Evolutionary conservation across 805 yeast species (phyloP), one percentile per base, ranked within the genome.

Genomic region (Grigorovia yakushimaensis): DNA sequence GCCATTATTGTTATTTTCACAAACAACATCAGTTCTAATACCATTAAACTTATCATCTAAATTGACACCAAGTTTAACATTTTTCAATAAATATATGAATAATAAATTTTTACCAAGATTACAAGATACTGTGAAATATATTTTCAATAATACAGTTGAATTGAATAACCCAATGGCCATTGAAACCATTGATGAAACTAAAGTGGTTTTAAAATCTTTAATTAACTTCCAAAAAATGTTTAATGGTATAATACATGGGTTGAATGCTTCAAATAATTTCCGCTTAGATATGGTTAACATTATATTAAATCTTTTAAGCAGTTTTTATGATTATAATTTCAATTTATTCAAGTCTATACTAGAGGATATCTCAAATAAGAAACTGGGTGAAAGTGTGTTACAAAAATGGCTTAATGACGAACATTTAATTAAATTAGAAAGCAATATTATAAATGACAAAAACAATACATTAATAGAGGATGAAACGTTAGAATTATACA

Each of bases 11-110:
- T 66, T 79, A 11, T 87, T 86, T 57, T 70, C 79, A 22, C 81
- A 84, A 41, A 80, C 85, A 1, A 68, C 84, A 1, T 67, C 72
- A 10, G 55, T 71, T 2, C 57, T 73, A 4, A 61, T 75, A 10
- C 73, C 73, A 1, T 44, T 56, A 5, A 50, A 55, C 8, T 39
- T 51, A 6, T 24, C 44, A 2, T 51, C 59, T 41, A 49, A 56
- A 20, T 51, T 54, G 2, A 53, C 54, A 17, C 58, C 62, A n/a
- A 71, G 73, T 7, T 47, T 71, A 20, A 56, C 56, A 7, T 82
- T 86, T 59, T 79, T 86, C 60, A 72, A 73, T 24, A 71, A 72
- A 4, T 84, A 83, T 54, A 80, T 89, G 87, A 71, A 70, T 41
- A 65, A 68, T 9, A 73, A 78, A 4, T 88, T 83, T 56, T 69